Evolutionary conservation across 345 rosid species (phyloP).

Genomic region (Sisymbrium irio): DNA sequence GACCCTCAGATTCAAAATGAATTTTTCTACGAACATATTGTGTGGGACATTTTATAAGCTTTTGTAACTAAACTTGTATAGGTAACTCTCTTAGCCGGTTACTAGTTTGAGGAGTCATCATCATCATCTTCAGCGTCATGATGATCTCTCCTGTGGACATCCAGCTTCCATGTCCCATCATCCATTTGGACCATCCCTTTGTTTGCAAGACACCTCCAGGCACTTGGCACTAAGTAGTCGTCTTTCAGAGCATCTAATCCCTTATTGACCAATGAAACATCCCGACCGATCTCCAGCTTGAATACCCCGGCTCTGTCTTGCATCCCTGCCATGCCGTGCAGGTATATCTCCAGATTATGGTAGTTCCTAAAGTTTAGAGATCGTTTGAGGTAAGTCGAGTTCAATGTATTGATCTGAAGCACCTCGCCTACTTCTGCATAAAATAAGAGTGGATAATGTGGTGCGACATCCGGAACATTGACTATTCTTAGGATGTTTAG

Average conservation of each 20-base stretch:
- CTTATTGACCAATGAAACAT: conserved; percentile 40
- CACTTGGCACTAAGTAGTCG: conserved; percentile 42
- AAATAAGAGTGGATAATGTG: conserved; percentile 31
- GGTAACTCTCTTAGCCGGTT: conserved; percentile 12
- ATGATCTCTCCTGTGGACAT: conserved; percentile 37
- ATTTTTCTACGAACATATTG: conserved; percentile 19
- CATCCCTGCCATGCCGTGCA: conserved; percentile 39
- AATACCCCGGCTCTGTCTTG: conserved; percentile 22
- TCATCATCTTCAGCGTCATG: not conserved
- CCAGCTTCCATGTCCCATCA: conserved; percentile 53
- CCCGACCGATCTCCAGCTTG: conserved; percentile 31
- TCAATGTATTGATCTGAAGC: conserved; percentile 31
- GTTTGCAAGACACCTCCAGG: conserved; percentile 50
- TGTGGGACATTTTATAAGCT: not conserved
- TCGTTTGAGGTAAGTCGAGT: conserved; percentile 36
- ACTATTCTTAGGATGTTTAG: conserved; percentile 30
- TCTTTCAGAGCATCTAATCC: conserved; percentile 34
- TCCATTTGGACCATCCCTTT: conserved; percentile 55
- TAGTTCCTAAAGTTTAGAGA: conserved; percentile 35
- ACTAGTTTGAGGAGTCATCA: conserved; percentile 1
- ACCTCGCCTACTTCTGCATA: conserved; percentile 25
- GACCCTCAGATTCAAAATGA: not conserved
- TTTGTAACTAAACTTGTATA: conserved; percentile 9
- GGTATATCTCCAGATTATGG: conserved; percentile 37
- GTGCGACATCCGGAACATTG: conserved; percentile 36